phyloP scores from a whole-genome alignment of 208 protist species.

The Lotmaria passim region DNA sequence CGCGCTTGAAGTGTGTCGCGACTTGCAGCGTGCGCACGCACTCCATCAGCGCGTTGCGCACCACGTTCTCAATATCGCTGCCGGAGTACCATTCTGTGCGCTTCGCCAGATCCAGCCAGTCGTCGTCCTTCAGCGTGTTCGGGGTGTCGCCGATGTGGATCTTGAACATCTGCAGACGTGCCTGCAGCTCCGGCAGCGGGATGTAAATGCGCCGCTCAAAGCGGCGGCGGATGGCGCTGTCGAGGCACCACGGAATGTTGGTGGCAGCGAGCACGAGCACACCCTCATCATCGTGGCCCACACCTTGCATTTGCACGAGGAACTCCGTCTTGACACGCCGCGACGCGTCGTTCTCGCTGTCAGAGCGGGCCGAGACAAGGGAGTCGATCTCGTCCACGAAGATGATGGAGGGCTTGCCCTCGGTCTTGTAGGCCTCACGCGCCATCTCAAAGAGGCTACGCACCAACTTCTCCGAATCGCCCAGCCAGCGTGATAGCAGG shows the following conservation, averaged over 20 bases:
- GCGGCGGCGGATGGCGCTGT: constrained; percentile 90
- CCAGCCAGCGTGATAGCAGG: constrained; percentile 93
- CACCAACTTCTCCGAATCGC: constrained; percentile 95
- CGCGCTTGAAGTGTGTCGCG: constrained; percentile 98
- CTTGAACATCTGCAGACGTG: constrained; percentile 93
- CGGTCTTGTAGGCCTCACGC: constrained; percentile 73
- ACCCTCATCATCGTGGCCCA: constrained; percentile 83
- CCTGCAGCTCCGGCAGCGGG: constrained; percentile 88
- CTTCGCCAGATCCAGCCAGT: constrained; percentile 92
- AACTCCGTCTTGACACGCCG: constrained; percentile 99
- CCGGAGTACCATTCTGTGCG: constrained; percentile 95
- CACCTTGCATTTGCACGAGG: constrained; percentile 97
- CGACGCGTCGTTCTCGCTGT: constrained; percentile 91
- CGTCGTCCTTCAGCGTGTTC: constrained; percentile 80
- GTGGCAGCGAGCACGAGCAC: constrained; percentile 93
- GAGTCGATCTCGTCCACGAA: constrained; percentile 97
- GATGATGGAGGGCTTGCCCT: constrained; percentile 89
- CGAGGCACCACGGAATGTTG: constrained; percentile 92
- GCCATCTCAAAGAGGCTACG: constrained; percentile 94
- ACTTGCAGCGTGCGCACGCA: constrained; percentile 96
- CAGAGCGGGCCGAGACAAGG: constrained; percentile 84
- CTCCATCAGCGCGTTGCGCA: constrained; percentile 98
- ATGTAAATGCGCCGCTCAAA: constrained; percentile 95
- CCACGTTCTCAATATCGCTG: constrained; percentile 97
- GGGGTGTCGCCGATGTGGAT: constrained; percentile 96